phyloP scores from a whole-genome alignment of 176 grass and related monocot species.

The Rhipidocladum racemiflorum region DNA sequence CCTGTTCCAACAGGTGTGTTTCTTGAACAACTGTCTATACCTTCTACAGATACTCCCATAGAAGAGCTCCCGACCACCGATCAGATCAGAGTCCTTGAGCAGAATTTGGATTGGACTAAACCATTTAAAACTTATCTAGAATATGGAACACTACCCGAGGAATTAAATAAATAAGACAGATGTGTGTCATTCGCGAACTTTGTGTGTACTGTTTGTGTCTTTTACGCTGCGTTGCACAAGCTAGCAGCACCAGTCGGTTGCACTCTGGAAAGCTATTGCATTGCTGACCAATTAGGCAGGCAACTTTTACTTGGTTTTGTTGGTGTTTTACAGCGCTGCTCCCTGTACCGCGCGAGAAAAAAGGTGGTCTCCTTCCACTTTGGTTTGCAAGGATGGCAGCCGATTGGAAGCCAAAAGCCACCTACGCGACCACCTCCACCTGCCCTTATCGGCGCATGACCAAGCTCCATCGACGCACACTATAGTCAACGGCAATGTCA shows the following conservation, averaged over 20 bases:
- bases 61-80: too few species aligned
- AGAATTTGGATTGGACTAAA: too few species aligned
- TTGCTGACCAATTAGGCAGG: not conserved
- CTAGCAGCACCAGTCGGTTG: not conserved
- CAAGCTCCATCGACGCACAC: not conserved
- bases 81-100: too few species aligned
- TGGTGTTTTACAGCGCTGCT: not conserved
- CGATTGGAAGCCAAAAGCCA: not conserved
- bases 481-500: constrained; percentile 4
- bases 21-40: too few species aligned
- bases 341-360: not conserved
- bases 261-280: not conserved
- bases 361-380: not conserved
- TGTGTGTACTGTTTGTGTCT: not conserved
- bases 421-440: not conserved
- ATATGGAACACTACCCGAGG: too few species aligned
- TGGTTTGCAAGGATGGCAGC: not conserved
- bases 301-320: not conserved
- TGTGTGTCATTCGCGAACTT: too few species aligned
- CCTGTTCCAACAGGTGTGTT: too few species aligned
- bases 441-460: not conserved
- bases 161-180: too few species aligned
- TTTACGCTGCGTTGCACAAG: not conserved
- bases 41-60: too few species aligned
- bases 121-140: too few species aligned